Evolutionary conservation across 257 asterid genomes (phyloP), one percentile per base, ranked within the genome.

Genomic region (Primulina eburnea): DNA sequence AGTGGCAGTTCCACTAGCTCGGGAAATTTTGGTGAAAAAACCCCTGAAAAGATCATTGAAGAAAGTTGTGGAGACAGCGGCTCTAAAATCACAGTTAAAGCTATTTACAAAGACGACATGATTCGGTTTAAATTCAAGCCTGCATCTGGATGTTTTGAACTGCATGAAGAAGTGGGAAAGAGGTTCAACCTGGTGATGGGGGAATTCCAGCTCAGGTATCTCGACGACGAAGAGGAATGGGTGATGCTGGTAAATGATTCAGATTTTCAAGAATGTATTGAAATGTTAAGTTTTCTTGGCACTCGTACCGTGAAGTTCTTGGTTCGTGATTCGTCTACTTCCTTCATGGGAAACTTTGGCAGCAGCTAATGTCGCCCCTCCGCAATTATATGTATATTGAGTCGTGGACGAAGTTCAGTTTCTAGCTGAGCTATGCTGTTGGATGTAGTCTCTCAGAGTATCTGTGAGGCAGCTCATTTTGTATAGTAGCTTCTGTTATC

Each of bases 171-270:
- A 76, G 78, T 84, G 60, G 83, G 82, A 7, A 77, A 73, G 72
- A 79, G 86, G 73, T 84, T 81, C 70, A 75, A 74, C 65, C 72
- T 84, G 30, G 82, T 52, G 67, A 60, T n/a, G 0, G 88, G 86
- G 65, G 65, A 75, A 12, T 81, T 84, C 57, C 86, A 81, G 43
- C 84, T 84, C 75, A 75, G 79, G 68, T 81, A 84, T 76, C 70
- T 81, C 74, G 89, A 84, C 4, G 84, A 84, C 30, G 86, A 84
- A 73, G 78, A 76, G 76, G 89, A 84, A 77, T 81, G 84, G 89
- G 86, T 84, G 72, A 79, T 81, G 83, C 68, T 84, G 79, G 81
- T 77, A 70, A 81, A 61, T 64, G 89, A 81, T 62, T 77, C 76
- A 8, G 89, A 84, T 75, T 66, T 84, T 61, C 77, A 74, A 20